Evolutionary conservation across 2,329 filamentous ascomycete genomes (phyloP).

Genomic region (Aureobasidium zeae): DNA sequence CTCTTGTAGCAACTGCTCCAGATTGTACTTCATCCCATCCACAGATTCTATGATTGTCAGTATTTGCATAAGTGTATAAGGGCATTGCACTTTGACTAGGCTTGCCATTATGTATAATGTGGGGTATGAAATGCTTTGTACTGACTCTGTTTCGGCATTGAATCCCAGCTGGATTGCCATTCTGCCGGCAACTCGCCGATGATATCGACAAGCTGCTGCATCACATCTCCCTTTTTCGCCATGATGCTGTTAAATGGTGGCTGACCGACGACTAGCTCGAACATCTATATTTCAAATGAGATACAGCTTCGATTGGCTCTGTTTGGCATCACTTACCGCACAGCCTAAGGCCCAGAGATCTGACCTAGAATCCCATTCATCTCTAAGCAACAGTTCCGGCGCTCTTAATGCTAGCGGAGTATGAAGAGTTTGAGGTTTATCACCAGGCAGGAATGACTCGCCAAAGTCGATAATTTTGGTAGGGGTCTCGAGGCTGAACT

Average conservation of each 20-base stretch:
- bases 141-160: conserved; percentile 10
- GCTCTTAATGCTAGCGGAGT: conserved; percentile 30
- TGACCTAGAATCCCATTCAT: conserved; percentile 29
- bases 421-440: conserved; percentile 25
- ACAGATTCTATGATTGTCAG: background rate
- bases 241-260: conserved; percentile 33
- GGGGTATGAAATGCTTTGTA: no score
- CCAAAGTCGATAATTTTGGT: conserved; percentile 34
- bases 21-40: conserved; percentile 16
- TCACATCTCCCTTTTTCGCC: conserved; percentile 27
- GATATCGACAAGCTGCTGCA: conserved; percentile 31
- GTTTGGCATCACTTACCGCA: conserved; percentile 22
- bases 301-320: background rate
- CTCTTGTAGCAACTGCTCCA: conserved; percentile 33
- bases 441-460: conserved; percentile 27
- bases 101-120: no score
- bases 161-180: conserved; percentile 23
- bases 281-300: conserved; percentile 20
- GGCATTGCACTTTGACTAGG: background rate
- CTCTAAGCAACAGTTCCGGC: conserved; percentile 33
- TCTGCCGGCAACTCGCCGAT: conserved; percentile 27
- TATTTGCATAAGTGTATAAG: no score
- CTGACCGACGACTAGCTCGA: conserved; percentile 33
- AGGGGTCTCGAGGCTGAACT: background rate
- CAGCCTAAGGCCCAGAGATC: conserved; percentile 34